Evolutionary conservation across 2,329 filamentous ascomycete genomes (phyloP).

Genomic region (Ophiosphaerella korrae): DNA sequence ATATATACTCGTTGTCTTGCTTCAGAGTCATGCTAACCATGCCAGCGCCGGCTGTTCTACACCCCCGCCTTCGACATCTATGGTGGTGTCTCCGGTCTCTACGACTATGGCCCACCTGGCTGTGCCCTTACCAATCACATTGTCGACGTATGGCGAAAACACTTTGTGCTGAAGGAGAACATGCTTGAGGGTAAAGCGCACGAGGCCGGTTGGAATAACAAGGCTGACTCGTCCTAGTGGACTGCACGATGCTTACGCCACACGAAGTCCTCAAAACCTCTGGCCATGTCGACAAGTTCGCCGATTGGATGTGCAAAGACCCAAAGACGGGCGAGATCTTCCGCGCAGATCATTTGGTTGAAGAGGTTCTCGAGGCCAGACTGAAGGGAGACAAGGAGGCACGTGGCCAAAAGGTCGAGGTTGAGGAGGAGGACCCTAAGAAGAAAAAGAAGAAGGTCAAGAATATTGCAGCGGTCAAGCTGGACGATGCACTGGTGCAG

Average conservation of each 20-base stretch:
- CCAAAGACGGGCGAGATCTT: constrained; percentile 97
- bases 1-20: neutral
- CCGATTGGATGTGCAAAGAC: constrained; percentile 99
- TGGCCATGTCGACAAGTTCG: constrained; percentile 97
- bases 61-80: constrained; percentile 96
- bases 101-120: constrained; percentile 91
- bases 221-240: constrained; percentile 57
- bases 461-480: constrained; percentile 68
- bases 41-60: constrained; percentile 68
- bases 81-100: constrained; percentile 83
- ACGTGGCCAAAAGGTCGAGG: constrained; percentile 76
- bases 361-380: constrained; percentile 86
- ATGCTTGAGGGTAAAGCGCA: constrained; percentile 71
- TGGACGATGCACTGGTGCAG: constrained; percentile 82
- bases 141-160: constrained; percentile 87
- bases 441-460: constrained; percentile 88
- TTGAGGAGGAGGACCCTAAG: constrained; percentile 77
- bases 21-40: constrained; percentile 28
- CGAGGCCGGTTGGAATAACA: constrained; percentile 8
- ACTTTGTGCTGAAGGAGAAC: constrained; percentile 90
- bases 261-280: constrained; percentile 89
- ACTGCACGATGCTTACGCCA: constrained; percentile 92
- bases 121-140: constrained; percentile 87
- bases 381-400: constrained; percentile 92
- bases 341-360: constrained; percentile 93